Base-by-base conservation (phyloP, 2,329 filamentous ascomycete species). In the Hypoxylon sp. region DNA sequence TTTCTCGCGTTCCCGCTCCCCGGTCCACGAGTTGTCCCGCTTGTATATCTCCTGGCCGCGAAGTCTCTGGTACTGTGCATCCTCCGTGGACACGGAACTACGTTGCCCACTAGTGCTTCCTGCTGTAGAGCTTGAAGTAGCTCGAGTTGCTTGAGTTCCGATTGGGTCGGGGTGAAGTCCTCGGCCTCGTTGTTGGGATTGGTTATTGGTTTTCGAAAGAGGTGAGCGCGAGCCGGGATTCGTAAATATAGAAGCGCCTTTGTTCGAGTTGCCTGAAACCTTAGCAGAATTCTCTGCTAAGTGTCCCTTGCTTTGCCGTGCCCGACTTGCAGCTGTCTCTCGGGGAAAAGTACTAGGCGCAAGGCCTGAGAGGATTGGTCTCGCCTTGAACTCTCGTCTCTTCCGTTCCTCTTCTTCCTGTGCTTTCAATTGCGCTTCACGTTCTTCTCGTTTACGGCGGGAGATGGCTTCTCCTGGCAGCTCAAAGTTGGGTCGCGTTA, bases 331-430 rank as follows among this genome's bases (percentile, higher is more conserved):
- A 68, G 83, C 75, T 9, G 86, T 89, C 48, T 87, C 86, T 24
- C 87, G 85, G 38, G 86, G 85, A 3, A 80, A 67, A 4, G 80
- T 75, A 46, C 77, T 76, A 1, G 80, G 77, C 7, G 76, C 77
- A 16, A 80, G 73, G 57, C 79, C 83, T 55, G 80, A 77, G 42
- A 83, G 83, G 36, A 87, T 74, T 16, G 88, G 87, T 33, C 82
- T 82, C 4, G 87, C 88, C 74, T 89, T 90, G 80, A 90, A 90
- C 71, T 89, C 86, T 58, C 87, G 85, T 58, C 83, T 82, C 75
- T 82, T 86, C 22, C 80, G 83, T 64, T 87, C 85, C 69, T 89
- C 87, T 68, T 89, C 87, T 70, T 87, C 86, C 70, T 89, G 82
- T 2, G 81, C 82, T 65, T 79, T 83, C 44, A 89, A 76, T 67